Conservation (phyloP, 306 rosid species). For the Psophocarpus tetragonolobus region DNA sequence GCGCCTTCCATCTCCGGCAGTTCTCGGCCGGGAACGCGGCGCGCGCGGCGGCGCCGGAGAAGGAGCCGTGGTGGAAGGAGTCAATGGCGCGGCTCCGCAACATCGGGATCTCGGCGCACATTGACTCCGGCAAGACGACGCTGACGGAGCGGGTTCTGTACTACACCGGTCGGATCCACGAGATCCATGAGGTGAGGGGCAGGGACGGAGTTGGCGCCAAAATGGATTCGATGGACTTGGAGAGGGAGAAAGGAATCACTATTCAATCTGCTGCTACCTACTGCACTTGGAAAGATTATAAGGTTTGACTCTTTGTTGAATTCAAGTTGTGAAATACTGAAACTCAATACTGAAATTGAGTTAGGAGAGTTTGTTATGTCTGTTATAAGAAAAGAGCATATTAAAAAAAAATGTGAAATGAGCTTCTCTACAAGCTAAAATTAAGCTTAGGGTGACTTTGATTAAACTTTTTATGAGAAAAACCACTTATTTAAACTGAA, state of each 20-base stretch:
- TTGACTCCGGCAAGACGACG: slow-evolving; percentile 98
- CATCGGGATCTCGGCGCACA: slow-evolving; percentile 98
- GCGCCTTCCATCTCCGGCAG: slow-evolving; percentile 59
- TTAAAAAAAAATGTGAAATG: no score
- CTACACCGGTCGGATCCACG: slow-evolving; percentile 92
- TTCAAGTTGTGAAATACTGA: neutral
- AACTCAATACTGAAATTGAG: no score
- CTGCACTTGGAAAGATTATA: slow-evolving; percentile 87
- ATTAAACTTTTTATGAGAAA: no score
- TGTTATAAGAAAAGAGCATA: no score
- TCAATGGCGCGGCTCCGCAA: slow-evolving; percentile 78
- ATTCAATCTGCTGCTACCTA: slow-evolving; percentile 95
- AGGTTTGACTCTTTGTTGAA: slow-evolving; percentile 10
- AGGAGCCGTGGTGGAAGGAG: slow-evolving; percentile 93
- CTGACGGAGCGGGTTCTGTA: slow-evolving; percentile 82
- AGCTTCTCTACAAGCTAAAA: no score
- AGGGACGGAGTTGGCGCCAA: slow-evolving; percentile 96
- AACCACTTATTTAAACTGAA: no score
- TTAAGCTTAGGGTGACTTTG: no score
- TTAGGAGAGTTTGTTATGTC: neutral
- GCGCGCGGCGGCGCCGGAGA: slow-evolving; percentile 64
- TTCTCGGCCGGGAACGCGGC: slow-evolving; percentile 65
- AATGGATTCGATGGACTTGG: slow-evolving; percentile 99
- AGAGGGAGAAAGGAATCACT: slow-evolving; percentile 92
- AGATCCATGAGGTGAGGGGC: slow-evolving; percentile 94